These are phyloP conservation scores for Schizothecium vesticola DNA, from an alignment of 495 filamentous ascomycete genomes.

Conservation along the genomic window DNA sequence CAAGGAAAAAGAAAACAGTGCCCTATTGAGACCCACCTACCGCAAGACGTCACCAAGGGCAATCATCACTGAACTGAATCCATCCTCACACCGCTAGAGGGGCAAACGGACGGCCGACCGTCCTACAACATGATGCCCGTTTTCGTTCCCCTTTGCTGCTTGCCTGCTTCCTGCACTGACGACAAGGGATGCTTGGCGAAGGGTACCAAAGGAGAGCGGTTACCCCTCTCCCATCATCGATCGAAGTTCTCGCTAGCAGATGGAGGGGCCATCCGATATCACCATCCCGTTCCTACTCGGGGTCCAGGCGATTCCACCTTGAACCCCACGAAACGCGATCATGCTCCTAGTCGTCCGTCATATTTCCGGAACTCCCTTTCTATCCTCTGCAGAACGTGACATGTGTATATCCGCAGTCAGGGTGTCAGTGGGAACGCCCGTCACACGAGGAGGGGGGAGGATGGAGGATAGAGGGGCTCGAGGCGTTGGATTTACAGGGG, in stretches of 20 bases:
- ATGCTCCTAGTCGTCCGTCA: neutral
- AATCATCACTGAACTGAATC: neutral
- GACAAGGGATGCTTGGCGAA: neutral
- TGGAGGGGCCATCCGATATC: neutral
- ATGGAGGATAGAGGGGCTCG: neutral
- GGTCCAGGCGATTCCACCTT: neutral
- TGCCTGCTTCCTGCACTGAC: neutral
- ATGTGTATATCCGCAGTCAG: neutral
- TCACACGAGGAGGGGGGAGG: neutral
- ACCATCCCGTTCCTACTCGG: neutral
- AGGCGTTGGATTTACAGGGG: neutral
- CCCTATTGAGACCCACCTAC: neutral
- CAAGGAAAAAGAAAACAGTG: neutral
- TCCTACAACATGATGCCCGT: neutral
- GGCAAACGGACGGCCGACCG: neutral
- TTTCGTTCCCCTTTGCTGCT: neutral
- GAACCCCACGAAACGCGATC: neutral
- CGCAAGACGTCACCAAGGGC: neutral
- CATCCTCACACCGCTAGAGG: neutral
- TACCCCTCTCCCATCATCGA: neutral
- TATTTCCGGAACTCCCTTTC: neutral
- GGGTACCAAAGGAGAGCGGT: no score
- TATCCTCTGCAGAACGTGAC: neutral
- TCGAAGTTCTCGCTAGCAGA: neutral
- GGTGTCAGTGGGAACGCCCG: neutral